Percentiles rank a stretch among this genome's conserved stretches.
These are phyloP conservation scores for Saccharomycopsis malanga DNA, from an alignment of 805 yeast genomes.

Conservation along the genomic window DNA sequence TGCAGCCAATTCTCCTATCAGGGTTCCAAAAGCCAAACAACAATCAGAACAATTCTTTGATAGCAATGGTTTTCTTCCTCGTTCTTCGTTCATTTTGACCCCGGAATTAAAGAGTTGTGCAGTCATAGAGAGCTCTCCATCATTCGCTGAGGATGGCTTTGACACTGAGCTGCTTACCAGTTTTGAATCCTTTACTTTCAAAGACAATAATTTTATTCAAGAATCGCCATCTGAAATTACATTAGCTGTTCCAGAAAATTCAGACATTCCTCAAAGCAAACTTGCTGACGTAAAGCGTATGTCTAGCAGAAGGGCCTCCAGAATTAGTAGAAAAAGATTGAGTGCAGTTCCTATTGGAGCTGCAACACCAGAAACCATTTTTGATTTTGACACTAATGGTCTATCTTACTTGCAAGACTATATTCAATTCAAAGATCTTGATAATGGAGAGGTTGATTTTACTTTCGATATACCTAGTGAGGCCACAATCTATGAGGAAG, in stretches of 20 bases:
- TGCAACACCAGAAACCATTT: neutral
- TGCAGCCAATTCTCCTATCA: neutral
- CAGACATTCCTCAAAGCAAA: neutral
- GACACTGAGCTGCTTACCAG: neutral
- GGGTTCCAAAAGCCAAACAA: neutral
- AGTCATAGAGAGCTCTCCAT: neutral
- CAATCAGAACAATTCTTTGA: neutral
- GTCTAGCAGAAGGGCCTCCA: no score
- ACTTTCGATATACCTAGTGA: constrained; percentile 3
- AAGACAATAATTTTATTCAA: neutral
- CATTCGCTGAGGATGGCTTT: constrained; percentile 2
- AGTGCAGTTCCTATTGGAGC: neutral
- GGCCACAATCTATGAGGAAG: constrained; percentile 3
- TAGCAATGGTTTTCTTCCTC: neutral
- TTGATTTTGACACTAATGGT: constrained; percentile 5
- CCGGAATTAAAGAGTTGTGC: constrained; percentile 1
- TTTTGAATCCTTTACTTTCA: constrained; percentile 2
- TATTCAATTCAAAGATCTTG: constrained; percentile 6
- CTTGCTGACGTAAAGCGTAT: neutral
- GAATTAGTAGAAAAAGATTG: neutral
- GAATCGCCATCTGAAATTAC: neutral
- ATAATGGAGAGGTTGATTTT: no score
- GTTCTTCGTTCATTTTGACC: neutral
- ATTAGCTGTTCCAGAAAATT: neutral
- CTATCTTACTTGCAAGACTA: constrained; percentile 16